Conservation (phyloP, 129 eudicot species). For the Escallonia herrerae region DNA sequence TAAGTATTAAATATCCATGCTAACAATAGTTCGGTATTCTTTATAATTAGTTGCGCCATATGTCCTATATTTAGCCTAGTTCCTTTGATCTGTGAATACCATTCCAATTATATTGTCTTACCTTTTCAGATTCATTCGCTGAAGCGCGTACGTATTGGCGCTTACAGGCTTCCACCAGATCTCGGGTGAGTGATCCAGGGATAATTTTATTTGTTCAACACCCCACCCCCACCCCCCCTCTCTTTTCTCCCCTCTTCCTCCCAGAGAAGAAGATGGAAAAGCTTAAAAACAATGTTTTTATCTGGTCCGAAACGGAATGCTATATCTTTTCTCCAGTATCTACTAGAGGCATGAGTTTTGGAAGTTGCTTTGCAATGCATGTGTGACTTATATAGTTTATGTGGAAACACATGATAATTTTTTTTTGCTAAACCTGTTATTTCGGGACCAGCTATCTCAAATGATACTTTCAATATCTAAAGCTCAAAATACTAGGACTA, state of each 20-base stretch:
- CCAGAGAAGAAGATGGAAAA: too few species aligned
- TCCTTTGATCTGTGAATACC: neutral
- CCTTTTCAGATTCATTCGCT: slow-evolving; percentile 66
- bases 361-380: too few species aligned
- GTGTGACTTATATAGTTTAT: too few species aligned
- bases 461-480: too few species aligned
- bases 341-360: too few species aligned
- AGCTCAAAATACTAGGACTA: too few species aligned
- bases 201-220: neutral
- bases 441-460: too few species aligned
- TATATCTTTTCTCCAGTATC: neutral
- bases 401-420: too few species aligned
- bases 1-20: neutral
- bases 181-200: slow-evolving; percentile 55
- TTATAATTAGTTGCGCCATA: neutral
- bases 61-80: neutral
- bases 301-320: neutral
- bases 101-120: neutral
- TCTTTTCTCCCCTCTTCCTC: too few species aligned
- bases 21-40: neutral
- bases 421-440: too few species aligned
- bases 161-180: slow-evolving; percentile 88
- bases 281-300: too few species aligned
- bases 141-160: slow-evolving; percentile 85
- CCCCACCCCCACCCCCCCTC: neutral